Base-by-base conservation (phyloP, 108 stramenopile genomes). In the Discostella stelligeroides region DNA sequence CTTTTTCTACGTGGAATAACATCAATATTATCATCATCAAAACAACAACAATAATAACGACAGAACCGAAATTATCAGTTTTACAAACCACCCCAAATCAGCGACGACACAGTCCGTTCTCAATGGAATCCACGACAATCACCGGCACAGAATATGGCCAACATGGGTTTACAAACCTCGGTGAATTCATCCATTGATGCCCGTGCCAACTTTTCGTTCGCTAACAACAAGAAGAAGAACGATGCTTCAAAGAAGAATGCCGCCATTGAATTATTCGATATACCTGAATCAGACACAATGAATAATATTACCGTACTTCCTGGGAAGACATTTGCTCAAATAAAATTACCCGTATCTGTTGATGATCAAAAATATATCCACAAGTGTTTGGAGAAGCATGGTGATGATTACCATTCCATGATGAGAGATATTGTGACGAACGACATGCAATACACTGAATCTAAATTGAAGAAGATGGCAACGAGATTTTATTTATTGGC, bases 331-430 rank as follows among this genome's bases (percentile, higher is more conserved):
- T 72, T 56, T 39, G 63, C 72, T 60, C 79, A 83, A 42, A 43
- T 66, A 20, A 66, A 66, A 17, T 60, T 85, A 11, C 88, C 90
- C 11, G 75, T 91, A 38, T 69, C 60, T 12, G 67, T 75, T 29
- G 87, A 85, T 11, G 88, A 94, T 67, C 90, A 94, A 73, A 81
- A 79, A 43, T 94, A 91, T 60, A 89, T 94, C 60, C 70, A 62
- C 11, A 86, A 83, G 61, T 86, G 86, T 67, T 72, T 94, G 70
- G 71, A 71, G 10, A 89, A 89, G 47, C 75, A 90, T 66, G 92
- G 87, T 24, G 85, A 84, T 27, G 85, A 94, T 60, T 94, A 89
- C 48, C 60, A 42, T 27, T 38, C 65, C 57, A 89, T 90, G 85
- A 89, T 82, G 64, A 77, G 86, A 14, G 92, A 94, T 65, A 85